phyloP scores from a whole-genome alignment of 2,329 filamentous ascomycete genomes.

The Aspergillus pseudoviridinutans region DNA sequence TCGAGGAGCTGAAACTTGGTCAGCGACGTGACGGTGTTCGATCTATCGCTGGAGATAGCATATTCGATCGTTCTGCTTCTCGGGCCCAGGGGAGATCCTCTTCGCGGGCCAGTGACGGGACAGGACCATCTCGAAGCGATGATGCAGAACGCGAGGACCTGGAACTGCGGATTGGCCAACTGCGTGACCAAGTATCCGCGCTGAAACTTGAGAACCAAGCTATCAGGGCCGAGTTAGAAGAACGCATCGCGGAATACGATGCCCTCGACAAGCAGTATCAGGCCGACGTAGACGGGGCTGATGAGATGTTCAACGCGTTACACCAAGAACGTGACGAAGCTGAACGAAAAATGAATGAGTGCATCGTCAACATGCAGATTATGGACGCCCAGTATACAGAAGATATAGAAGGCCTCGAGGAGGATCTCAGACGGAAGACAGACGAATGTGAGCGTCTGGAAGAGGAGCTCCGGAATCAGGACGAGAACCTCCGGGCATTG shows the following conservation, averaged over 20 bases:
- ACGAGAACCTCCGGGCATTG: conserved; percentile 85
- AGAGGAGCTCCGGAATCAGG: conserved; percentile 68
- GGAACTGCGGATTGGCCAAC: conserved; percentile 75
- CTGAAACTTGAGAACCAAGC: conserved; percentile 88
- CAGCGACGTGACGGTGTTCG: conserved; percentile 64
- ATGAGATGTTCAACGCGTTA: conserved; percentile 73
- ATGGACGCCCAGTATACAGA: conserved; percentile 57
- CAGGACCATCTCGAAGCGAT: conserved; percentile 60
- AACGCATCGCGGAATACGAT: conserved; percentile 75
- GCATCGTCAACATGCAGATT: conserved; percentile 49
- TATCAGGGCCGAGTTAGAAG: conserved; percentile 75
- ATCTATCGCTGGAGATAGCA: conserved; percentile 72
- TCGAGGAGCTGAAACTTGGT: conserved; percentile 90
- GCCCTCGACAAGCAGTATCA: conserved; percentile 68
- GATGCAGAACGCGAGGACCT: conserved; percentile 81
- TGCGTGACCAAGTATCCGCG: conserved; percentile 82
- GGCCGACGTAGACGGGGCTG: conserved; percentile 72
- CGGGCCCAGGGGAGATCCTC: conserved; percentile 70
- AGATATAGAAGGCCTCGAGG: conserved; percentile 55
- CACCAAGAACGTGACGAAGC: conserved; percentile 85
- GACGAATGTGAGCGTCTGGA: conserved; percentile 67
- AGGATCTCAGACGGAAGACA: conserved; percentile 67
- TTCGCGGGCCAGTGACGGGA: conserved; percentile 68
- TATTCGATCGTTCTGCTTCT: conserved; percentile 91
- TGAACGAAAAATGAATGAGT: conserved; percentile 65